A percentile compares a stretch with the other conserved stretches of the same genome.
Evolutionary conservation across 306 rosid genomes (phyloP).

Genomic region (Vigna nakashimae): DNA sequence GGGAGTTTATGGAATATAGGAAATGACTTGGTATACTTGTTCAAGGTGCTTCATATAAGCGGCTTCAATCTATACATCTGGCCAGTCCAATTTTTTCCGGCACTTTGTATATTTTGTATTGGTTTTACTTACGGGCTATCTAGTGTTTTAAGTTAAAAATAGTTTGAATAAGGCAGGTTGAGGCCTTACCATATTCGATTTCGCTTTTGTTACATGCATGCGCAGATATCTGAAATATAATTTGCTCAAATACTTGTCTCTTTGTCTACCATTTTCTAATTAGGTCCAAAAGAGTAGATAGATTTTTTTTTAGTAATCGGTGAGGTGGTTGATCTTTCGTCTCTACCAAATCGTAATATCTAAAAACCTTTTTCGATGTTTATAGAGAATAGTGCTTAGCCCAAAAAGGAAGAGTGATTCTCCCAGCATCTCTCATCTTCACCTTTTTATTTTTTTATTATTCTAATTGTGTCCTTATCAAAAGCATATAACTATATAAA

Average conservation of each 20-base stretch:
- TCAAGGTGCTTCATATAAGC: conserved; percentile 17
- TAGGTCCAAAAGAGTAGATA: neutral
- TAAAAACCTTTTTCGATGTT: neutral
- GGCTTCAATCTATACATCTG: conserved; percentile 15
- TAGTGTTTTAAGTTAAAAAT: neutral
- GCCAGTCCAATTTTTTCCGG: neutral
- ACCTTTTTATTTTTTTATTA: no score
- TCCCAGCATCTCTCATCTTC: no score
- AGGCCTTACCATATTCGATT: neutral
- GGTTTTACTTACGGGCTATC: no score
- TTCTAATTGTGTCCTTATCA: no score
- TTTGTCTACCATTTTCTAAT: neutral
- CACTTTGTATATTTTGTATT: neutral
- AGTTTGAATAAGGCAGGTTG: neutral
- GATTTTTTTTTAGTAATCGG: neutral
- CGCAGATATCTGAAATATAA: neutral
- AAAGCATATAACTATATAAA: no score
- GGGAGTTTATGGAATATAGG: conserved; percentile 29
- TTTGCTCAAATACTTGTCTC: neutral
- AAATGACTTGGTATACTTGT: conserved; percentile 26
- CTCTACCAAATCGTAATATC: neutral
- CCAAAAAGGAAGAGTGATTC: no score
- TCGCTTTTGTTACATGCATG: neutral
- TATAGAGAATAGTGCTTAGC: neutral
- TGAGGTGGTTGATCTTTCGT: neutral